Conservation (phyloP, 208 protist genomes). For the Herpetomonas samuelpessoai region DNA sequence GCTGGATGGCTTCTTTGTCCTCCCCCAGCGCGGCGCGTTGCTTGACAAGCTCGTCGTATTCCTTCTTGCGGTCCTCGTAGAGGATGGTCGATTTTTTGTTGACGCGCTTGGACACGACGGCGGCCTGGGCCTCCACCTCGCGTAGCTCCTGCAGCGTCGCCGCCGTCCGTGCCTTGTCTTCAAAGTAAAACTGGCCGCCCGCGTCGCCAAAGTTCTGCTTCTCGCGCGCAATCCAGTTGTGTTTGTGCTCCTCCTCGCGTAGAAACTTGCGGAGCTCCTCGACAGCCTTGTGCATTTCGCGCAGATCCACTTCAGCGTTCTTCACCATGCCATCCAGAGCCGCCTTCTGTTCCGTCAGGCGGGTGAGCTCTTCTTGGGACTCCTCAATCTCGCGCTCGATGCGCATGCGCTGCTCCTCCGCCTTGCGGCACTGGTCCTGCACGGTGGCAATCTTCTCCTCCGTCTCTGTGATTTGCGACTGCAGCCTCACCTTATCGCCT, state of each 20-base stretch:
- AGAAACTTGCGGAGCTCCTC: constrained; percentile 47
- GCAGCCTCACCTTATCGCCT: constrained; percentile 28
- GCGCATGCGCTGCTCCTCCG: constrained; percentile 44
- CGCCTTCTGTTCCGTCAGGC: constrained; percentile 48
- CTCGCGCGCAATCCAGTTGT: constrained; percentile 56
- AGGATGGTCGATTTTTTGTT: constrained; percentile 95
- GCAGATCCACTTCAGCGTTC: constrained; percentile 79
- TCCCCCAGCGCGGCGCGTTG: constrained; percentile 93
- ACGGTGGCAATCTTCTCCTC: constrained; percentile 38
- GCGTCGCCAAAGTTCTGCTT: constrained; percentile 38
- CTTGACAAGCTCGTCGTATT: constrained; percentile 96
- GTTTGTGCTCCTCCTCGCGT: constrained; percentile 60
- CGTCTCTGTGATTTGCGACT: constrained; percentile 29
- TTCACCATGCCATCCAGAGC: constrained; percentile 66
- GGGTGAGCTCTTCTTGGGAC: constrained; percentile 67
- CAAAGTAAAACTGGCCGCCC: constrained; percentile 63
- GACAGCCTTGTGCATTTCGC: constrained; percentile 35
- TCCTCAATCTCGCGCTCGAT: constrained; percentile 82
- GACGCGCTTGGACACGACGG: constrained; percentile 73
- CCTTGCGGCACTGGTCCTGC: constrained; percentile 26
- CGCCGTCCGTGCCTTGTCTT: constrained; percentile 50
- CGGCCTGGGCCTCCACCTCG: constrained; percentile 68
- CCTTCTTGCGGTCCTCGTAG: constrained; percentile 94
- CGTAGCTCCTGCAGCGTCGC: constrained; percentile 67
- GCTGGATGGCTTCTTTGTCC: constrained; percentile 96